These are phyloP conservation scores for Candida maris DNA, from an alignment of 805 yeast species.

Conservation along the genomic window DNA sequence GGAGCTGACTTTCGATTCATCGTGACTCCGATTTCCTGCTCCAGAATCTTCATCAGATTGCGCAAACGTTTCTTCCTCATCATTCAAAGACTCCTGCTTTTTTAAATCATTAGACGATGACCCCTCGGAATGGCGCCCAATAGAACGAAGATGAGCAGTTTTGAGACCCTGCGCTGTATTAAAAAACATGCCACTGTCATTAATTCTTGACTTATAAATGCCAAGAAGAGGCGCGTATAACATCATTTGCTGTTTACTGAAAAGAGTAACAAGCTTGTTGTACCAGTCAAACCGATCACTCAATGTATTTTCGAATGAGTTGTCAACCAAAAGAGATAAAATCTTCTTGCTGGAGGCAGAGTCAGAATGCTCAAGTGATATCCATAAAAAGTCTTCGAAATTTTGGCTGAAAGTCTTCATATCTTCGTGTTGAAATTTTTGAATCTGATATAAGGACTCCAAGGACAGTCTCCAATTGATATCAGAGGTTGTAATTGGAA, in stretches of 20 bases:
- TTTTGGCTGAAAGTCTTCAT: constrained; percentile 12
- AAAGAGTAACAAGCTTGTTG: constrained; percentile 24
- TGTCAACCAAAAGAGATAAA: constrained; percentile 22
- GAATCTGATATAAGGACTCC: constrained; percentile 28
- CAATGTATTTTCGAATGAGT: constrained; percentile 8
- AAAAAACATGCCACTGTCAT: constrained; percentile 30
- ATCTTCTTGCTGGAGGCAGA: constrained; percentile 18
- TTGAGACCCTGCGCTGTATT: constrained; percentile 7
- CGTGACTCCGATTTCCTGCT: constrained; percentile 8
- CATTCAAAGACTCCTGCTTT: constrained; percentile 14
- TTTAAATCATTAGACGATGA: constrained; percentile 5
- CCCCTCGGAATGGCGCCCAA: background rate
- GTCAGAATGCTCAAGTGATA: constrained; percentile 29
- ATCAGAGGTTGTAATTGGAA: constrained; percentile 32
- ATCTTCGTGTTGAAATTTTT: constrained; percentile 22
- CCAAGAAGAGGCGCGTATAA: constrained; percentile 22
- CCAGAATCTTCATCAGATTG: constrained; percentile 17
- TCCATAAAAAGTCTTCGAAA: constrained; percentile 29
- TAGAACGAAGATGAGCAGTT: background rate
- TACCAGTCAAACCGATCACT: constrained; percentile 27
- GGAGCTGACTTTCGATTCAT: background rate
- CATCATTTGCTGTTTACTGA: constrained; percentile 23
- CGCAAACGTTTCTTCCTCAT: constrained; percentile 21
- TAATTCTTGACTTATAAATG: constrained; percentile 27
- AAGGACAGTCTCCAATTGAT: constrained; percentile 24